phyloP scores from a whole-genome alignment of 495 filamentous ascomycete species.

The Talaromyces thailandensis region DNA sequence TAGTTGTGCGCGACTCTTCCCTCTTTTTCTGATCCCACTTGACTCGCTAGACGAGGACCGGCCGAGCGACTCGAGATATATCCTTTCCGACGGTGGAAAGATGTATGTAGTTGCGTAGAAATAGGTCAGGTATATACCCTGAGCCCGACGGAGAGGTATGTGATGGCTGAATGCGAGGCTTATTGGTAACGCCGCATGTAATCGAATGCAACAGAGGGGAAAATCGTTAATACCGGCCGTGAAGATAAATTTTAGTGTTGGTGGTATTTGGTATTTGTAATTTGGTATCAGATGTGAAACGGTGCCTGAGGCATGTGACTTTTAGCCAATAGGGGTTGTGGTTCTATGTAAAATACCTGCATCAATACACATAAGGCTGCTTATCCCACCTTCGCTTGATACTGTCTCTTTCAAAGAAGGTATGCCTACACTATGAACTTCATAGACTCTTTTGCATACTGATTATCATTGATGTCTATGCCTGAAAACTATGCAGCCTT shows the following conservation, averaged over 20 bases:
- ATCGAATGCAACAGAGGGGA: not conserved
- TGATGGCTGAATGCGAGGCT: not conserved
- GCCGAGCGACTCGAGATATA: not conserved
- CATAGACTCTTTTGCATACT: too few species aligned
- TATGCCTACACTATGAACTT: too few species aligned
- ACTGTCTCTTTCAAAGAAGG: not conserved
- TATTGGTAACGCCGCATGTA: not conserved
- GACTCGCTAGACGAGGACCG: conserved; percentile 2
- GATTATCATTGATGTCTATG: too few species aligned
- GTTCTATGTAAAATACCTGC: not conserved
- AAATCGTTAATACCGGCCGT: not conserved
- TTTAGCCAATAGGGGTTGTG: not conserved
- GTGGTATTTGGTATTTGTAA: not conserved
- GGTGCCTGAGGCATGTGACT: not conserved
- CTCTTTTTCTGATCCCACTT: conserved; percentile 5
- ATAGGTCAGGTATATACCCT: not conserved
- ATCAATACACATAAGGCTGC: not conserved
- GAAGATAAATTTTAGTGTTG: conserved; percentile 5
- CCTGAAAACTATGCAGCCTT: not conserved
- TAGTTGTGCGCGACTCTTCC: conserved; percentile 37
- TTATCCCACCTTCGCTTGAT: not conserved
- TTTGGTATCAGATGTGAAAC: not conserved
- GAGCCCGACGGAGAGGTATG: not conserved
- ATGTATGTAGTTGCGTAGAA: not conserved
- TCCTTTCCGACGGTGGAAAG: not conserved